Evolutionary conservation across 2,329 filamentous ascomycete species (phyloP), one percentile per base, ranked within the genome.

Genomic region (Colletotrichum noveboracense): DNA sequence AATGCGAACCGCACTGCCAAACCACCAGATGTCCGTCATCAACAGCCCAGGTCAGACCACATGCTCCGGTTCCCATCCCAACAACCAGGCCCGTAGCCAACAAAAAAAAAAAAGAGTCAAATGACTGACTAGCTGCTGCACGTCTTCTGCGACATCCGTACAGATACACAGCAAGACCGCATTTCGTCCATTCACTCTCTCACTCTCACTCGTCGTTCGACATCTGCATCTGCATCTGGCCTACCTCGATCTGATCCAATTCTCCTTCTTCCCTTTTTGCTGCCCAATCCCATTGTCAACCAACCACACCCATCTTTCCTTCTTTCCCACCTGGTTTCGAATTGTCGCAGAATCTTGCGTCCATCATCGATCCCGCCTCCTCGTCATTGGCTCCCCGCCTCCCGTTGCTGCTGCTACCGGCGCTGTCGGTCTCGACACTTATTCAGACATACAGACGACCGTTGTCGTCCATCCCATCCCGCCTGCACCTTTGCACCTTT

Each of bases 41-140:
- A 74, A 74, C 74, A 30, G 64, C 64, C n/a, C 64, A 64, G 74
- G 70, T 76, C 65, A 76, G 74, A 76, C 74, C 74, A 76, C 58
- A 69, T 74, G 62, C 73, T 75, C 73, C 65, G 58, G 74, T 76
- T 76, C 58, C 74, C 74, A 76, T 76, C 74, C 65, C 74, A 76
- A 76, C 74, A 76, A 60, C 70, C 48, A 69, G 70, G 70, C 43
- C 58, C 48, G 43, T 58, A 68, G 70, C 73, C 73, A 75, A 75
- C 70, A 69, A 65, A 62, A 68, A 24, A 24, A 24, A 64, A 67
- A 38, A 75, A 67, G 56, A 75, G 64, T 73, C 70, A 73, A 73
- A 32, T 75, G 73, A 68, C 73, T 75, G 73, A 65, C 73, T 66
- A 64, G 64, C 64, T 65, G 66, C 66, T 68, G 66, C 66, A 34